A percentile compares a stretch with the other conserved stretches of the same genome.
These are phyloP conservation scores for Diaporthe destruens DNA, from an alignment of 2,329 filamentous ascomycete species.

Conservation along the genomic window DNA sequence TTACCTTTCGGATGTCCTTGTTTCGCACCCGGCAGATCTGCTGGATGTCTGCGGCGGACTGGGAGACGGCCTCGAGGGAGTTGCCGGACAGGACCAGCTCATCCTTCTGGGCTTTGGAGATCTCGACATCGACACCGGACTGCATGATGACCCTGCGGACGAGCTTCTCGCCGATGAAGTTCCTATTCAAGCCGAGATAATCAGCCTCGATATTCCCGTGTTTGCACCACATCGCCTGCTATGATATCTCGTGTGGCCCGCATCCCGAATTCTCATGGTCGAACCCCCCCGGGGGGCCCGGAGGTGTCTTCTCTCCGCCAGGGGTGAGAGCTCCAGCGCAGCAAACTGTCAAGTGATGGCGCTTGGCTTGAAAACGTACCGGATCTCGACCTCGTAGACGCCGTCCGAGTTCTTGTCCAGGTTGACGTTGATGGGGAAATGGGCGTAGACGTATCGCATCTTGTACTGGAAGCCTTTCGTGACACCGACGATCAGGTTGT, in stretches of 20 bases:
- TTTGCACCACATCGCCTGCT: background rate
- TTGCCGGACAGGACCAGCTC: constrained; percentile 94
- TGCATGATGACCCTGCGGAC: constrained; percentile 93
- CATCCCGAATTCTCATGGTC: background rate
- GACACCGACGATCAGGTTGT: constrained; percentile 98
- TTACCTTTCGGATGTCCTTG: constrained; percentile 99
- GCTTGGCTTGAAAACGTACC: constrained; percentile 67
- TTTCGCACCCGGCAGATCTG: constrained; percentile 99
- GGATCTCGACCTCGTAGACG: constrained; percentile 93
- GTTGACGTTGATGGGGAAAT: constrained; percentile 99
- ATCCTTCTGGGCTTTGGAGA: constrained; percentile 95
- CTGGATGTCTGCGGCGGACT: constrained; percentile 99
- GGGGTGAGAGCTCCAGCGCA: background rate
- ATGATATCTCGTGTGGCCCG: background rate
- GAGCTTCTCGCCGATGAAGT: constrained; percentile 99
- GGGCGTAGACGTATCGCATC: constrained; percentile 99
- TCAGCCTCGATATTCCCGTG: constrained; percentile 23
- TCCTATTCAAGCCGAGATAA: constrained; percentile 65
- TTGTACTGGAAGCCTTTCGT: constrained; percentile 99
- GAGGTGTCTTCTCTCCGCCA: too few relatives aligned
- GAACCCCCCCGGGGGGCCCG: too few relatives aligned
- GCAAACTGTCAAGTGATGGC: background rate
- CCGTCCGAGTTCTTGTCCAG: constrained; percentile 95
- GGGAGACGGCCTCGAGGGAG: constrained; percentile 96
- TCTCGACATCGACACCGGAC: constrained; percentile 88